Evolutionary conservation across 2,329 filamentous ascomycete genomes (phyloP), one percentile per base, ranked within the genome.

Genomic region (Cordyceps farinosa): DNA sequence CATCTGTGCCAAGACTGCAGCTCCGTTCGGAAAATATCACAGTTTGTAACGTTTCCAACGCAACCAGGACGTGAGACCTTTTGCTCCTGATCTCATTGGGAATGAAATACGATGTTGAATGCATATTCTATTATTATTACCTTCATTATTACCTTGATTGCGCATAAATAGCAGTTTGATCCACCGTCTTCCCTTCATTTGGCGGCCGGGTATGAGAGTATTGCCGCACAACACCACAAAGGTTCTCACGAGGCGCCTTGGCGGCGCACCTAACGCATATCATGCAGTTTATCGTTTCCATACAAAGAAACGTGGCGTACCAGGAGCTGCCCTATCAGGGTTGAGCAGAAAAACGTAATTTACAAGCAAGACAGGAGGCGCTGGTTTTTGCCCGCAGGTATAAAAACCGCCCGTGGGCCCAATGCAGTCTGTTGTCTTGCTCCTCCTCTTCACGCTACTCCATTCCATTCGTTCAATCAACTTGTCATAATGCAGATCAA

Each of bases 231-330:
- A 59, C 55, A 55, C 56, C 62, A 64, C 50, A 61, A 61, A 47
- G 62, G 62, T 64, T 64, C 62, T 64, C 62, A 55, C 55, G 62
- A 60, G 55, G 54, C 60, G 55, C 36, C 62, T 64, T 64, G 62
- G 62, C 62, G 54, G 30, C 27, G 40, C 51, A 62, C 27, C 32
- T 34, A 51, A 44, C 8, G 29, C 11, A 48, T 13, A 45, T 32
- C n/a, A 10, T 44, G 34, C 51, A 29, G 15, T 32, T 6, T 27
- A 42, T 60, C 45, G 27, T 44, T 32, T 56, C 36, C 38, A 36
- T 42, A 51, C 45, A 42, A 51, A 42, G 29, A n/a, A 48, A 29
- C 15, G 51, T 54, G 51, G 52, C 34, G 55, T 50, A 27, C 32
- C 2, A 38, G 58, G 27, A 42, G 38, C 40, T 44, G 29, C 10